Percentiles rank a stretch among this genome's conserved stretches.
These are phyloP conservation scores for Boehmeria nivea DNA, from an alignment of 306 rosid genomes.

Conservation along the genomic window DNA sequence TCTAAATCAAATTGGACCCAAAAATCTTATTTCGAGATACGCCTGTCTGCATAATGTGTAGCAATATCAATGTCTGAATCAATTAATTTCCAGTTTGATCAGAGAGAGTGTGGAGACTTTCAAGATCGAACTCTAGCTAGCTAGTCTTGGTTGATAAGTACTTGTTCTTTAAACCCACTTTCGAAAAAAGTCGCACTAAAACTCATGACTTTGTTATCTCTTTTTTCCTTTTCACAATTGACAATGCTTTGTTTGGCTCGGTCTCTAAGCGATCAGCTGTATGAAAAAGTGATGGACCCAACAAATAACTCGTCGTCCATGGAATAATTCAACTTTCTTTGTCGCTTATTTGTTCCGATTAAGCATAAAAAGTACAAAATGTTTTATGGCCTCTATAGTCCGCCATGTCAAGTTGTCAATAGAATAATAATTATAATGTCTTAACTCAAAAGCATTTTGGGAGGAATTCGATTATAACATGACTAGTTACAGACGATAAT, in stretches of 20 bases:
- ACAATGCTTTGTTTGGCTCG: no score
- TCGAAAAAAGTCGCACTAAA: background rate
- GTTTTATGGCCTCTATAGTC: no score
- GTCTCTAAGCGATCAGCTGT: no score
- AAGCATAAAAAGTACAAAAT: no score
- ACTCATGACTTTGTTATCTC: background rate
- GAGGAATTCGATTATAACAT: no score
- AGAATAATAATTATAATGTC: no score
- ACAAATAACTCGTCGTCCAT: background rate
- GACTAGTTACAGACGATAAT: no score
- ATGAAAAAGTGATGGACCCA: slow-evolving; percentile 11
- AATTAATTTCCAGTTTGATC: no score
- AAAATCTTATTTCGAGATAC: slow-evolving; percentile 9
- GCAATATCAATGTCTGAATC: no score
- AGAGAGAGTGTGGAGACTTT: slow-evolving; percentile 23
- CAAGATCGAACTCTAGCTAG: background rate
- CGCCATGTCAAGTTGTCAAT: no score
- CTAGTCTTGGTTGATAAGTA: background rate
- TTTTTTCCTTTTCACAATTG: background rate
- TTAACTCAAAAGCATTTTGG: no score
- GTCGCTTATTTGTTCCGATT: no score
- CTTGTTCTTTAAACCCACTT: slow-evolving; percentile 8
- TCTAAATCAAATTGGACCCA: slow-evolving; percentile 27
- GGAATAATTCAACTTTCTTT: slow-evolving; percentile 3
- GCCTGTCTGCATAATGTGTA: slow-evolving; percentile 23